Evolutionary conservation across 129 eudicot genomes (phyloP).

Genomic region (Artemisia argyi): DNA sequence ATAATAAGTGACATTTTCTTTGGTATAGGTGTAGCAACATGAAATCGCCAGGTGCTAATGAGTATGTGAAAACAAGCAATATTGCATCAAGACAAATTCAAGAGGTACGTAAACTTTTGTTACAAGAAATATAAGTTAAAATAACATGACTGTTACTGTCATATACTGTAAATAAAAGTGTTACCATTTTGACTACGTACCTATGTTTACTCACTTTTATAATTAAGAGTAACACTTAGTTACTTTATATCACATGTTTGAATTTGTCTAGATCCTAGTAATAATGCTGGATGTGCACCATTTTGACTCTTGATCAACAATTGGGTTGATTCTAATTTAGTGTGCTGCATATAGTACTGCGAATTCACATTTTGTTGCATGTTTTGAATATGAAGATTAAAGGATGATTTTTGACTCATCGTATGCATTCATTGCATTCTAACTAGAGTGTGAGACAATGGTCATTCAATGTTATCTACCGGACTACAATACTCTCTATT

Average conservation of each 20-base stretch:
- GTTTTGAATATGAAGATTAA: constrained; percentile 17
- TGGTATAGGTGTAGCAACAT: constrained; percentile 29
- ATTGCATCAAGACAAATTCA: constrained; percentile 19
- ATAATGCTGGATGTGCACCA: background rate
- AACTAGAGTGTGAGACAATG: constrained; percentile 6
- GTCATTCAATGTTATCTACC: constrained; percentile 17
- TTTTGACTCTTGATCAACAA: background rate
- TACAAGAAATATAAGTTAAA: background rate
- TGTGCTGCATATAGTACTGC: constrained; percentile 5
- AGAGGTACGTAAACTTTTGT: background rate
- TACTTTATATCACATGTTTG: background rate
- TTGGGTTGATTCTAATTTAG: constrained; percentile 11
- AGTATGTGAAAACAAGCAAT: constrained; percentile 19
- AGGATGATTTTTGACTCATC: constrained; percentile 24
- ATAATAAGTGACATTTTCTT: constrained; percentile 7
- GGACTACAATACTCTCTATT: background rate
- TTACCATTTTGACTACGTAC: background rate
- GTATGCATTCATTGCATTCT: constrained; percentile 28
- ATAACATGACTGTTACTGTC: background rate
- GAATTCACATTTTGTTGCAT: constrained; percentile 14
- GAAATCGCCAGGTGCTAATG: constrained; percentile 31
- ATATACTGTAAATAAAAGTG: background rate
- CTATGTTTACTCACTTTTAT: background rate
- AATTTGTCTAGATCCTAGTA: background rate
- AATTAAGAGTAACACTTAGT: background rate